A percentile compares a stretch with the other conserved stretches of the same genome.
Conservation (phyloP, 2,329 filamentous ascomycete species). For the Elsinoe arachidis region DNA sequence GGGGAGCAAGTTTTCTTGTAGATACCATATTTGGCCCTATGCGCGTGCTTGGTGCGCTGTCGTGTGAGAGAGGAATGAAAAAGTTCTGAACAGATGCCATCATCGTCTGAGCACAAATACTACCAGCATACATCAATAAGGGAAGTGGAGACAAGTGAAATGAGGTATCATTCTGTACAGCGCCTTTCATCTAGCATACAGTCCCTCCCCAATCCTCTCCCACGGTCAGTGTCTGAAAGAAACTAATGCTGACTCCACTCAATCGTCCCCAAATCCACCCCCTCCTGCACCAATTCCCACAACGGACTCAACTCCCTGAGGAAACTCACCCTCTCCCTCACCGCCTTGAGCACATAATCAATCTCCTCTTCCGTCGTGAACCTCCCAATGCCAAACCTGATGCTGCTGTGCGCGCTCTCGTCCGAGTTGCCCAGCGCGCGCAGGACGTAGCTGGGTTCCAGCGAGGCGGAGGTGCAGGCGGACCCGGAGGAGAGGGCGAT, state of each 20-base stretch:
- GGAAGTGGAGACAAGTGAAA: too few relatives aligned
- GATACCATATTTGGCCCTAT: neutral
- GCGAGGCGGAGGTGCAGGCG: slow-evolving; percentile 90
- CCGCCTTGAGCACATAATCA: slow-evolving; percentile 93
- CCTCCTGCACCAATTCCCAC: slow-evolving; percentile 97
- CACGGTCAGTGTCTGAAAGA: too few relatives aligned
- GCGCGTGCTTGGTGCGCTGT: neutral
- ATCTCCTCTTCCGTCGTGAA: slow-evolving; percentile 95
- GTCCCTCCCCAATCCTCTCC: neutral
- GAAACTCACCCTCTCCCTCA: slow-evolving; percentile 83
- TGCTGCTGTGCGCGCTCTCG: slow-evolving; percentile 95
- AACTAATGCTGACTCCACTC: slow-evolving; percentile 92
- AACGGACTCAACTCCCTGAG: slow-evolving; percentile 88
- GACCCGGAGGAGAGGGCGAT: slow-evolving; percentile 95
- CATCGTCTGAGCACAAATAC: too few relatives aligned
- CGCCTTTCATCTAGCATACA: too few relatives aligned
- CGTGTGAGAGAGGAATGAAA: neutral
- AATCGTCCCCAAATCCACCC: slow-evolving; percentile 88
- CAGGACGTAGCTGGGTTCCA: slow-evolving; percentile 94
- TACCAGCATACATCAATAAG: too few relatives aligned
- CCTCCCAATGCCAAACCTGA: slow-evolving; percentile 91
- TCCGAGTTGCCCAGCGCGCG: slow-evolving; percentile 92
- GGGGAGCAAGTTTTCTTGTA: neutral
- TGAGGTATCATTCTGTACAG: too few relatives aligned
- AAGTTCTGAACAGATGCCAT: neutral